Evolutionary conservation across 441 rosid species (phyloP).

Genomic region (Populus hybrid): DNA sequence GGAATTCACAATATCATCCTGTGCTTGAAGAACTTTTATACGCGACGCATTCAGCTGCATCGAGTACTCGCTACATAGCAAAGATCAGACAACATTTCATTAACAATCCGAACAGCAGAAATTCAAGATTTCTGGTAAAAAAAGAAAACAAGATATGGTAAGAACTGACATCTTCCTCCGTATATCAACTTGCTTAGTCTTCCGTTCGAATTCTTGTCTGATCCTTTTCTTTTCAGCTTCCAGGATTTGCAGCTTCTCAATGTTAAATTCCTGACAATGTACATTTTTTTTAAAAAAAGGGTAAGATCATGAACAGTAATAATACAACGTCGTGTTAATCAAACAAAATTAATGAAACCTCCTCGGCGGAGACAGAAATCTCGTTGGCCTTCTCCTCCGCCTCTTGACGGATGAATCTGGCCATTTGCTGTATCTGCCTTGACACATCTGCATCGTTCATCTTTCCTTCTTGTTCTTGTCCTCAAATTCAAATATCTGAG

Average conservation of each 20-base stretch:
- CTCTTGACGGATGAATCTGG: constrained; percentile 75
- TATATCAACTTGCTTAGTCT: constrained; percentile 61
- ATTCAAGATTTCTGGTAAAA: neutral
- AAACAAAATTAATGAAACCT: constrained; percentile 25
- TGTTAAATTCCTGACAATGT: constrained; percentile 60
- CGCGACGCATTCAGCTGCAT: constrained; percentile 60
- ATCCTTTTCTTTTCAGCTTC: constrained; percentile 62
- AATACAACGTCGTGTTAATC: neutral
- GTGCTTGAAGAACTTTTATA: constrained; percentile 59
- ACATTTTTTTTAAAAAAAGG: too few relatives aligned
- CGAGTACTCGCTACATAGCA: constrained; percentile 55
- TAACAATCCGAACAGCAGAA: neutral
- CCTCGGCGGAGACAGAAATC: constrained; percentile 72
- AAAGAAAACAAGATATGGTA: neutral
- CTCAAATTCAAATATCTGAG: neutral
- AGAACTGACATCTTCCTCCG: constrained; percentile 54
- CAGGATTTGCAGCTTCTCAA: constrained; percentile 65
- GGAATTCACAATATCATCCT: constrained; percentile 54
- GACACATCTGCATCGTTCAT: constrained; percentile 50
- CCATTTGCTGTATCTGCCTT: constrained; percentile 82
- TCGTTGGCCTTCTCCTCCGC: constrained; percentile 89
- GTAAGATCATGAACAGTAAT: neutral
- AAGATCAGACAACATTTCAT: neutral
- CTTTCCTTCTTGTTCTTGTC: too few relatives aligned
- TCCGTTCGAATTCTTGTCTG: constrained; percentile 60